Conservation (phyloP, 2,329 filamentous ascomycete genomes). For the Pseudocercospora cruenta region DNA sequence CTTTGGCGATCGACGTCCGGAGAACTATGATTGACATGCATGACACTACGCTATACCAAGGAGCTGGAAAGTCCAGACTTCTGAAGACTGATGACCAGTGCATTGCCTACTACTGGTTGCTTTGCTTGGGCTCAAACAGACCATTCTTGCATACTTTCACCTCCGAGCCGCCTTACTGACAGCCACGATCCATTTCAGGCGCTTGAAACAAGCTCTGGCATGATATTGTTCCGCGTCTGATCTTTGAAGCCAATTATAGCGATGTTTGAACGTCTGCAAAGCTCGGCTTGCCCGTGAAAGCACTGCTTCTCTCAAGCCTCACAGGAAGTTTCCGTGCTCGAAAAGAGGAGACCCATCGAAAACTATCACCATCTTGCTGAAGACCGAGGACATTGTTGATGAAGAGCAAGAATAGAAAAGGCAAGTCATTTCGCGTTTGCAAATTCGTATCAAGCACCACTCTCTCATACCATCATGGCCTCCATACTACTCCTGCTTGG, state of each 20-base stretch:
- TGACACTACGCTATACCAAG: not conserved
- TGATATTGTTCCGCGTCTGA: not conserved
- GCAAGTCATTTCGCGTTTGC: not conserved
- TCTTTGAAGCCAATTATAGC: not conserved
- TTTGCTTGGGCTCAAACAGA: not conserved
- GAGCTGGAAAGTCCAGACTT: not conserved
- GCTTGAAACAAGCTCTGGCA: not conserved
- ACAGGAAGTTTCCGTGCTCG: not conserved
- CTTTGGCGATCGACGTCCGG: not conserved
- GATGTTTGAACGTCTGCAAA: not conserved
- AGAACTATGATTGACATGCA: slow-evolving; percentile 7
- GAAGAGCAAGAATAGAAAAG: not conserved
- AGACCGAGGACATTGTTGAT: not conserved
- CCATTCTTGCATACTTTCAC: not conserved
- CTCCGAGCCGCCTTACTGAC: not conserved
- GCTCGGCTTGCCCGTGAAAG: not conserved
- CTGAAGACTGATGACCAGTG: not conserved
- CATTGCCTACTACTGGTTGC: not conserved
- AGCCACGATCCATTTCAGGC: not conserved
- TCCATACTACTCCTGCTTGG: not conserved
- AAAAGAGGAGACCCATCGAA: not conserved
- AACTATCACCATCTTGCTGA: not conserved
- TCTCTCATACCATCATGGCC: not conserved
- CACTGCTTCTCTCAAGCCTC: not conserved
- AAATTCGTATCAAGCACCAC: not conserved